These are phyloP conservation scores for Allium fistulosum DNA, from an alignment of 106 monocot species.

Conservation along the genomic window DNA sequence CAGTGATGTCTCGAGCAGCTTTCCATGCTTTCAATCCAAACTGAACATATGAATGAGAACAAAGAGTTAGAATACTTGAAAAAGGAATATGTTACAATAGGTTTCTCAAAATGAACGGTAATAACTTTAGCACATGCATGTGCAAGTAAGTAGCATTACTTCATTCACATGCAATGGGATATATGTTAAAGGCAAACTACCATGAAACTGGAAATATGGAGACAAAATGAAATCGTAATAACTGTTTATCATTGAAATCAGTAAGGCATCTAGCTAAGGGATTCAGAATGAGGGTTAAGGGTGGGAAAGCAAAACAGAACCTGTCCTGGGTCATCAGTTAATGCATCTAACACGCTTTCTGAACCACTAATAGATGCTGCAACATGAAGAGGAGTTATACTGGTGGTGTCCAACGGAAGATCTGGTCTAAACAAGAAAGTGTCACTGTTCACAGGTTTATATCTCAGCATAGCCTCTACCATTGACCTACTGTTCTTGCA, in stretches of 20 bases:
- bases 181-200: no score
- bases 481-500: constrained; percentile 44
- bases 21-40: constrained; percentile 77
- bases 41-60: constrained; percentile 17
- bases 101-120: no score
- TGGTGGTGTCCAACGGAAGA: constrained; percentile 18
- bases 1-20: constrained; percentile 26
- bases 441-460: constrained; percentile 18
- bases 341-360: constrained; percentile 58
- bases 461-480: constrained; percentile 54
- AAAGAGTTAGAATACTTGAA: not conserved
- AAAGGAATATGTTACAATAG: not conserved
- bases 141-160: no score
- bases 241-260: no score
- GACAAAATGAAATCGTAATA: no score
- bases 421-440: constrained; percentile 60
- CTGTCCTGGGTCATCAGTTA: constrained; percentile 72
- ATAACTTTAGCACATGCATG: no score
- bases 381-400: constrained; percentile 76
- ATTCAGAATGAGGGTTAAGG: not conserved
- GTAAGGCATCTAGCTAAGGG: no score
- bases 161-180: no score
- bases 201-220: no score
- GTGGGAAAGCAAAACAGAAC: constrained; percentile 19
- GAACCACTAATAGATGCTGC: constrained; percentile 37